phyloP scores from a whole-genome alignment of 257 asterid genomes.

The Plantago ovata region DNA sequence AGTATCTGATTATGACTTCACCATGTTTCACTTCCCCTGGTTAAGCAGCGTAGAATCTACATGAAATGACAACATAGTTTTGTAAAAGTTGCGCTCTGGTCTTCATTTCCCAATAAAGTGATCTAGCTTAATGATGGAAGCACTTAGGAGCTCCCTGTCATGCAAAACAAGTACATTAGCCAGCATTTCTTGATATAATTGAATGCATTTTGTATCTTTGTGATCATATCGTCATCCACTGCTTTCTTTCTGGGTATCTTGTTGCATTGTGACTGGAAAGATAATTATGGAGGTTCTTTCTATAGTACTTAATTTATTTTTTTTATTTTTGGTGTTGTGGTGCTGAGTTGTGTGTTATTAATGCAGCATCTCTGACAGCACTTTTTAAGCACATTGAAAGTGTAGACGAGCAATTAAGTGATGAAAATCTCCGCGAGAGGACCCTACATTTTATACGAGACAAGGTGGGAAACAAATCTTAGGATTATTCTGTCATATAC shows the following conservation, averaged over 20 bases:
- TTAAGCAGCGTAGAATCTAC: constrained; percentile 3
- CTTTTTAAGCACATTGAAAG: constrained; percentile 91
- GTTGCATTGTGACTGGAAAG: neutral
- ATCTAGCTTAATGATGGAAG: constrained; percentile 12
- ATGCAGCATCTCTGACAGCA: constrained; percentile 86
- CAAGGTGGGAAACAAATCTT: constrained; percentile 48
- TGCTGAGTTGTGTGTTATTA: constrained; percentile 18
- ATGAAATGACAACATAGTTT: constrained; percentile 20
- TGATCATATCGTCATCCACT: too few relatives aligned
- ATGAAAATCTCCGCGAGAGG: constrained; percentile 92
- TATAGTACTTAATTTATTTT: constrained; percentile 16
- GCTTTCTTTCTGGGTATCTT: too few relatives aligned
- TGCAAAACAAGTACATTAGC: constrained; percentile 11
- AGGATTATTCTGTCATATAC: constrained; percentile 10
- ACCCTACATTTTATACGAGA: constrained; percentile 76
- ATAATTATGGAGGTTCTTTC: constrained; percentile 6
- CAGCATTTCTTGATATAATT: constrained; percentile 5
- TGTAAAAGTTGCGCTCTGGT: constrained; percentile 18
- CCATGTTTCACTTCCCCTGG: constrained; percentile 9
- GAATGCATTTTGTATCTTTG: neutral
- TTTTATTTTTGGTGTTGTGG: constrained; percentile 2
- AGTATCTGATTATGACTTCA: constrained; percentile 13
- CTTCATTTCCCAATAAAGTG: constrained; percentile 16
- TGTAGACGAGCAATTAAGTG: constrained; percentile 78
- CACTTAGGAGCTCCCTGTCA: constrained; percentile 23